Conservation (phyloP, 257 asterid species). For the Ilex aquifolium region DNA sequence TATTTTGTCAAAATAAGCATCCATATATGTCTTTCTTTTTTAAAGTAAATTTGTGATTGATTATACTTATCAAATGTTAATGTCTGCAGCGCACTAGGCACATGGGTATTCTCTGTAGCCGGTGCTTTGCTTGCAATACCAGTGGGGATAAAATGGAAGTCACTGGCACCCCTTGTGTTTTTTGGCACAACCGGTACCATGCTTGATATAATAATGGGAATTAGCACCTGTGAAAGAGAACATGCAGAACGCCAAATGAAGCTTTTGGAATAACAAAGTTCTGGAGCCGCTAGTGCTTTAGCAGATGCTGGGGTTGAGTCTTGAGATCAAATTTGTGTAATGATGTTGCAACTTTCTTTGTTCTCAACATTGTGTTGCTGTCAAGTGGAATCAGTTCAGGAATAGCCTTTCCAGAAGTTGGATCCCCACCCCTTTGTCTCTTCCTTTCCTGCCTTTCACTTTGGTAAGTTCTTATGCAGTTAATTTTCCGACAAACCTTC, state of each 20-base stretch:
- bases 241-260: conserved; percentile 82
- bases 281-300: conserved; percentile 18
- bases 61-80: neutral
- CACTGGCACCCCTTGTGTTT: conserved; percentile 84
- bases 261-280: conserved; percentile 68
- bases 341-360: neutral
- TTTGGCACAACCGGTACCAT: conserved; percentile 94
- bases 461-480: too few species aligned
- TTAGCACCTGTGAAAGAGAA: conserved; percentile 87
- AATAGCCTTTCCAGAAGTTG: neutral
- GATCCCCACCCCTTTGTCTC: too few species aligned
- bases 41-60: too few species aligned
- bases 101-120: conserved; percentile 91
- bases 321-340: conserved; percentile 4
- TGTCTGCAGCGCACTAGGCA: conserved; percentile 73
- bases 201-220: conserved; percentile 93
- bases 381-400: neutral
- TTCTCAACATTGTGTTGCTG: neutral
- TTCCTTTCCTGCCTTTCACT: too few species aligned
- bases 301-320: conserved; percentile 31
- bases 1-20: too few species aligned
- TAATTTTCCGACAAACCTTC: too few species aligned
- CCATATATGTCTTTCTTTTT: too few species aligned
- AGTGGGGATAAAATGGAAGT: conserved; percentile 81
- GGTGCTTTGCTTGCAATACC: conserved; percentile 95